A percentile compares a stretch with the other conserved stretches of the same genome.
Conservation (phyloP, 176 grass and related monocot genomes). For the Eleusine indica region DNA sequence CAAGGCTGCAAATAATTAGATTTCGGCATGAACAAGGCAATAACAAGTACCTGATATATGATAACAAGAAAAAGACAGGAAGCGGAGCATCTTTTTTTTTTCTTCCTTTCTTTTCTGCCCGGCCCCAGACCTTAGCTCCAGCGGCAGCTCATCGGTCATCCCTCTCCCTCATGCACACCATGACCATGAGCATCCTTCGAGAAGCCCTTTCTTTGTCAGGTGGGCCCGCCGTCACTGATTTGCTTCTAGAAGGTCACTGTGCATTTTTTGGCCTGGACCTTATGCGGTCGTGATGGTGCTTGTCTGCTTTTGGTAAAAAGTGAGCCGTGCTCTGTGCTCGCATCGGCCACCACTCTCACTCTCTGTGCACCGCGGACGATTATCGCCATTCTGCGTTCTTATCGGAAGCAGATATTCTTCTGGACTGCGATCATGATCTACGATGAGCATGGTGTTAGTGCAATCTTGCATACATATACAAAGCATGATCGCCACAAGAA, state of each 20-base stretch:
- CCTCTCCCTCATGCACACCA: neutral
- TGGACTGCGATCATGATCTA: neutral
- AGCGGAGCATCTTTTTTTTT: too few relatives aligned
- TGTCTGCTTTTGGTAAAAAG: neutral
- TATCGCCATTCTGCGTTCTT: neutral
- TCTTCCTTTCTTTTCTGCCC: too few relatives aligned
- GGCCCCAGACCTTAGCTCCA: too few relatives aligned
- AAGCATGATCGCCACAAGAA: neutral
- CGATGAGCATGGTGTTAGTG: neutral
- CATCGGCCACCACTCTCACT: neutral
- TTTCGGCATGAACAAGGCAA: neutral
- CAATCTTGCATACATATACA: neutral
- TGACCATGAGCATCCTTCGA: neutral
- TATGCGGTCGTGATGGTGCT: neutral
- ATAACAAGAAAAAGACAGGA: too few relatives aligned
- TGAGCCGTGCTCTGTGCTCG: neutral
- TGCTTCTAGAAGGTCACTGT: slow-evolving; percentile 11
- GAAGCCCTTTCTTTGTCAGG: neutral
- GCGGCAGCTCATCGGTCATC: too few relatives aligned
- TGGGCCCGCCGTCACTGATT: slow-evolving; percentile 1
- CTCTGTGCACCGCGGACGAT: neutral
- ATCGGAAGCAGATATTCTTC: neutral
- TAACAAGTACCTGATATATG: neutral
- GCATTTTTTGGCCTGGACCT: neutral
- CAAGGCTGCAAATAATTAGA: neutral